Evolutionary conservation across 2,329 filamentous ascomycete species (phyloP), one percentile per base, ranked within the genome.

Genomic region (Knufia fluminis): DNA sequence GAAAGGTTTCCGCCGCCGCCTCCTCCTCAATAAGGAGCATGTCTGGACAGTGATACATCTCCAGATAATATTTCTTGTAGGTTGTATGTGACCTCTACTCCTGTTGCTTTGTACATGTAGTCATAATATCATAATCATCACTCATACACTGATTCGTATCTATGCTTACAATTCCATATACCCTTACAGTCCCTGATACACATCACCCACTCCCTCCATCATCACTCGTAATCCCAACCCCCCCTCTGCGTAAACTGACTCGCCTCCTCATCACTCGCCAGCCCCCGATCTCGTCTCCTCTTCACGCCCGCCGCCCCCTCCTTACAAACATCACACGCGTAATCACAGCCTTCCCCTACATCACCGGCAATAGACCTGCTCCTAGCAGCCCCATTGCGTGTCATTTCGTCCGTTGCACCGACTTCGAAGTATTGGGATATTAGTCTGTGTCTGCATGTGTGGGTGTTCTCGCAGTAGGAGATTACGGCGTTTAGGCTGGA

Each of bases 391-490:
- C 45, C 54, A 28, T 40, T 54, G 16, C 61, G 61, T 60, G 64
- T 62, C 35, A 54, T 58, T 40, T 65, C 63, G 4, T 66, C 64
- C 1, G 61, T 57, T 22, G 57, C 56, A 1, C 84, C 85, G n/a
- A n/a, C n/a, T n/a, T n/a, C n/a, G 68, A 92, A 94, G 62, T 92
- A 91, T 44, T 75, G 74, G 56, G 79, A 82, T 49, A 94, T 87
- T 20, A 82, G 65, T 42, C 77, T 75, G 61, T 97, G 91, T 42
- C 89, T 77, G 62, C 91, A 97, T 9, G 70, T 69, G 9, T 71
- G 73, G 1, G 80, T 85, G 49, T 79, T 78, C 66, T 97, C 91
- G 64, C 90, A 95, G 62, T 94, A 96, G 8, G 78, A 69, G 1
- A 90, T 78, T 14, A 97, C 71, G 23, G 80, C 76, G 51, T 79